Evolutionary conservation across 2,329 filamentous ascomycete genomes (phyloP), one percentile per base, ranked within the genome.

Genomic region (Colletotrichum lindemuthianum): DNA sequence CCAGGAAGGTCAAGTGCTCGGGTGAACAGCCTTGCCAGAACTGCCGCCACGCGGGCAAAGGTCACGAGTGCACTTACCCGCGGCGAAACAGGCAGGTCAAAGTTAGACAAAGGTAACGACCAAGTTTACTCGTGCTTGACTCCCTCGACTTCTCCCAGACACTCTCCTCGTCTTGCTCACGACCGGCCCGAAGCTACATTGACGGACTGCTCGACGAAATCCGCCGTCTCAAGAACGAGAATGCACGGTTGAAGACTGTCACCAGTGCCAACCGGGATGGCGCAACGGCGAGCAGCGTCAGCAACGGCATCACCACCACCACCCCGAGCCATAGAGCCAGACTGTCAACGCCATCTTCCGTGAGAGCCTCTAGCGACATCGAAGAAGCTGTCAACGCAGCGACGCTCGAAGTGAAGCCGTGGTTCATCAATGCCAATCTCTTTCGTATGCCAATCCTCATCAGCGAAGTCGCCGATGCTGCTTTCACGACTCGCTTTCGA

Each of bases 401-500:
- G n/a, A 61, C 58, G n/a, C 60, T 67, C 13, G 58, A 65, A 52
- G 63, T 61, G 24, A 47, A 37, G 45, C 74, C 76, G 4, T 77
- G 76, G 76, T 77, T 77, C 66, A 69, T 75, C 34, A 70, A 72
- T 39, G 71, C 73, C 61, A 73, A 71, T 40, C 69, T 74, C 33
- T 72, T 74, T 32, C 71, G 73, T 47, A 75, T 72, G 6, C 75
- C 75, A 1, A 71, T 76, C 32, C 63, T 76, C 12, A 72, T 78
- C 36, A 73, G 72, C 8, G 76, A 78, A 52, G 73, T 75, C 1
- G 75, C 76, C 12, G 75, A 77, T 44, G 70, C 73, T 13, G 75
- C 74, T 9, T 78, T 77, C 55, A 74, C 75, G 7, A 77, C 76
- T 0, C 76, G 76, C 2, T 73, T 77, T 55, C 69, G 76, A 15